A percentile compares a stretch with the other conserved stretches of the same genome.
Evolutionary conservation across 2,329 filamentous ascomycete genomes (phyloP).

Genomic region (Fusarium hostae): DNA sequence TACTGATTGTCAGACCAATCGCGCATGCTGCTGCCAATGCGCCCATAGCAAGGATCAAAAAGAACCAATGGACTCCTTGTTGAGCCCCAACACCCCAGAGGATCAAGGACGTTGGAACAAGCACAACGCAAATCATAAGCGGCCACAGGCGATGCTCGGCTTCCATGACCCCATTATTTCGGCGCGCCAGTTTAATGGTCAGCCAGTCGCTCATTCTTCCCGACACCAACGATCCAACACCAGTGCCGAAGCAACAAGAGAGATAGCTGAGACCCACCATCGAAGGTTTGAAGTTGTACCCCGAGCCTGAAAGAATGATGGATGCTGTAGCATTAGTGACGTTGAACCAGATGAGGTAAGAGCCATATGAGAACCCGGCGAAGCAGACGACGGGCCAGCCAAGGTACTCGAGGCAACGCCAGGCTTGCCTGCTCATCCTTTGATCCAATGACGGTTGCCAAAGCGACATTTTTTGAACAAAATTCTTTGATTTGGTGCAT

Average conservation of each 20-base stretch:
- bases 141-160: constrained; percentile 57
- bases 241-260: constrained; percentile 50
- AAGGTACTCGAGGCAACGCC: constrained; percentile 51
- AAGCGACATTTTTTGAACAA: constrained; percentile 55
- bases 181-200: constrained; percentile 52
- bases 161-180: constrained; percentile 55
- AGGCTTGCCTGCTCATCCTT: constrained; percentile 51
- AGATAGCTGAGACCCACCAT: constrained; percentile 54
- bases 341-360: constrained; percentile 56
- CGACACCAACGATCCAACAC: constrained; percentile 35
- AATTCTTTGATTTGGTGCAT: constrained; percentile 49
- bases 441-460: constrained; percentile 49
- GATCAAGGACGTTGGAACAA: constrained; percentile 44
- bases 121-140: constrained; percentile 46
- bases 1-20: constrained; percentile 50
- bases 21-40: constrained; percentile 49
- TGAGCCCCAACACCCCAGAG: constrained; percentile 52
- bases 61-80: constrained; percentile 55
- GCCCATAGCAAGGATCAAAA: constrained; percentile 54
- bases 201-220: constrained; percentile 53
- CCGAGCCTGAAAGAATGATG: constrained; percentile 51
- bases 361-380: constrained; percentile 55
- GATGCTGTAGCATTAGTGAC: constrained; percentile 57
- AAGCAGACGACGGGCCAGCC: constrained; percentile 57
- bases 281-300: constrained; percentile 53